A percentile compares a stretch with the other conserved stretches of the same genome.
These are phyloP conservation scores for Lotus japonicus DNA, from an alignment of 306 rosid species.

Conservation along the genomic window DNA sequence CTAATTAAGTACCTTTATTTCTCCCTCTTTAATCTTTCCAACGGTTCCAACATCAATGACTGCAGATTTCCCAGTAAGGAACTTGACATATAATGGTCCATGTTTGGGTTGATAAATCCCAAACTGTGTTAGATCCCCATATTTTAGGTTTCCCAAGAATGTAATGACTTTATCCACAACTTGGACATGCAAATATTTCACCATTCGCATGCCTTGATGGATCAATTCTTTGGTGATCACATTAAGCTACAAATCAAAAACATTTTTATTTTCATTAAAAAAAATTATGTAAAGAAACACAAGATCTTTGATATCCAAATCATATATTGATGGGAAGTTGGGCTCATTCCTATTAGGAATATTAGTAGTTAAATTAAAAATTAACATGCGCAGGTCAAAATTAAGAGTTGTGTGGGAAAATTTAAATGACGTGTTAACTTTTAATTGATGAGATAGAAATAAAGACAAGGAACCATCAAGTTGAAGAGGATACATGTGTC, in stretches of 20 bases:
- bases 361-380: too few relatives aligned
- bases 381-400: too few relatives aligned
- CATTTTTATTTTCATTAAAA: neutral
- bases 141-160: neutral
- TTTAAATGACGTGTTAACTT: too few relatives aligned
- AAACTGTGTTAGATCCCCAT: slow-evolving; percentile 31
- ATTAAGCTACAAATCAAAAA: slow-evolving; percentile 31
- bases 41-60: slow-evolving; percentile 51
- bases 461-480: too few relatives aligned
- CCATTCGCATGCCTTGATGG: slow-evolving; percentile 30
- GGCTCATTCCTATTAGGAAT: too few relatives aligned
- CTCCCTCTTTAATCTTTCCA: slow-evolving; percentile 27
- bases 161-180: slow-evolving; percentile 22
- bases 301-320: too few relatives aligned
- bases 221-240: slow-evolving; percentile 35
- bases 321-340: too few relatives aligned
- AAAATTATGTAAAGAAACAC: too few relatives aligned
- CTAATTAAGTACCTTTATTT: slow-evolving; percentile 29
- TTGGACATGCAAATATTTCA: neutral
- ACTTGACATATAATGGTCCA: slow-evolving; percentile 48
- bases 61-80: slow-evolving; percentile 24
- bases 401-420: too few relatives aligned
- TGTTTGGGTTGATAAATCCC: slow-evolving; percentile 31
- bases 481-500: too few relatives aligned
- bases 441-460: too few relatives aligned